Evolutionary conservation across 176 grass and related monocot species (phyloP).

Genomic region (Aegilops sharonensis): DNA sequence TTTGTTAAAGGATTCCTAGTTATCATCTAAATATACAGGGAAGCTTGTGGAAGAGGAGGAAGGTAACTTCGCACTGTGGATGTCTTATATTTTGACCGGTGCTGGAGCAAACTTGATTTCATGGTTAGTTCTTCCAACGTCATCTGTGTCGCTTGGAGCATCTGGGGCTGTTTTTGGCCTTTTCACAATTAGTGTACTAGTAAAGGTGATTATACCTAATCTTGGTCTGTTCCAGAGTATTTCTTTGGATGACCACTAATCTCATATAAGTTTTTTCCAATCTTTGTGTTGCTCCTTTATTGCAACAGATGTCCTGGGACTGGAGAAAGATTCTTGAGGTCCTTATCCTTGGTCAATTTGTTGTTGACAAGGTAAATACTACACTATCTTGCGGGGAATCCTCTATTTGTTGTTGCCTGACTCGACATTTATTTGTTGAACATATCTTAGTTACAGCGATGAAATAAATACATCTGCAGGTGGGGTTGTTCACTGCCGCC

Average conservation of each 20-base stretch:
- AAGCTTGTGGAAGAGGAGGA: constrained; percentile 97
- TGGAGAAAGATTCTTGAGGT: constrained; percentile 99
- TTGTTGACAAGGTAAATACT: constrained; percentile 80
- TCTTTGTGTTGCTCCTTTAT: not conserved
- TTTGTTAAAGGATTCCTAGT: constrained; percentile 17
- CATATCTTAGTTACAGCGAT: not conserved
- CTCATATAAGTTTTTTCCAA: not conserved
- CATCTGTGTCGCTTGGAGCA: constrained; percentile 81
- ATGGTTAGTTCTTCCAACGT: constrained; percentile 82
- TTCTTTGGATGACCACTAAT: not conserved
- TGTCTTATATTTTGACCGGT: constrained; percentile 96
- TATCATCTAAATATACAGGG: constrained; percentile 54
- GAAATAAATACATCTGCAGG: not conserved
- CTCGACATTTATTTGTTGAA: not conserved
- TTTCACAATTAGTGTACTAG: constrained; percentile 95
- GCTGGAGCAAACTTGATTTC: constrained; percentile 88
- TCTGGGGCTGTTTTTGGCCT: constrained; percentile 98
- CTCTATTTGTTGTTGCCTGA: not conserved
- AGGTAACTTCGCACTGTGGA: constrained; percentile 91
- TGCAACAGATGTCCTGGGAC: constrained; percentile 92
- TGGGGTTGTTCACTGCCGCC: not conserved
- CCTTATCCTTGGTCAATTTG: constrained; percentile 93
- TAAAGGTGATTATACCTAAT: constrained; percentile 68
- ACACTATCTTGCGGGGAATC: not conserved
- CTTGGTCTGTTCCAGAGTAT: not conserved